A percentile compares a stretch with the other conserved stretches of the same genome.
phyloP scores from a whole-genome alignment of 2,329 filamentous ascomycete species.

The Arthrinium puccinioides region DNA sequence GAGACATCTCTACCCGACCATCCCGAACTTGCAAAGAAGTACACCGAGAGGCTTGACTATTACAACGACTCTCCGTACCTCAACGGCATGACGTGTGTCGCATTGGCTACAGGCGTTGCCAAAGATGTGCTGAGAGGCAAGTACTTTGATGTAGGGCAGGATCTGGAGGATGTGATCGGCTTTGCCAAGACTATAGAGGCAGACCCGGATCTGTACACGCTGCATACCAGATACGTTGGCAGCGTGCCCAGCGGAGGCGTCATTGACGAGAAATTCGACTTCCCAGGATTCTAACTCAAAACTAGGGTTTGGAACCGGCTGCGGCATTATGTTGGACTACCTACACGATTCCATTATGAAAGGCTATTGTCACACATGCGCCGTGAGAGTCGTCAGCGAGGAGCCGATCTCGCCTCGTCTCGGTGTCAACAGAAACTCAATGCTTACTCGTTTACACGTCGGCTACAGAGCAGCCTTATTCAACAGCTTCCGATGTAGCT shows the following conservation, averaged over 20 bases:
- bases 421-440: too few relatives aligned
- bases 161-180: slow-evolving; percentile 20
- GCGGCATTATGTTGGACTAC: too few relatives aligned
- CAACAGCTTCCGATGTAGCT: too few relatives aligned
- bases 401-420: too few relatives aligned
- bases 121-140: slow-evolving; percentile 17
- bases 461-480: too few relatives aligned
- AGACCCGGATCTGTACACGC: slow-evolving; percentile 14
- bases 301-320: too few relatives aligned
- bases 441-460: too few relatives aligned
- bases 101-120: slow-evolving; percentile 19
- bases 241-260: slow-evolving; percentile 6
- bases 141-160: slow-evolving; percentile 22
- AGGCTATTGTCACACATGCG: too few relatives aligned
- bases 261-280: slow-evolving; percentile 6
- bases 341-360: too few relatives aligned
- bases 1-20: slow-evolving; percentile 11
- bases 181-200: slow-evolving; percentile 12
- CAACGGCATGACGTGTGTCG: slow-evolving; percentile 24
- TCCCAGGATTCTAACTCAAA: slow-evolving; percentile 11
- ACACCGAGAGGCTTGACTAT: slow-evolving; percentile 13
- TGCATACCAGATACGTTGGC: slow-evolving; percentile 19
- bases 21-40: slow-evolving; percentile 9
- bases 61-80: slow-evolving; percentile 24
- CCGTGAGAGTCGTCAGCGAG: too few relatives aligned